Evolutionary conservation across 2,329 filamentous ascomycete genomes (phyloP).

Genomic region (Epicoccum sorghinum): DNA sequence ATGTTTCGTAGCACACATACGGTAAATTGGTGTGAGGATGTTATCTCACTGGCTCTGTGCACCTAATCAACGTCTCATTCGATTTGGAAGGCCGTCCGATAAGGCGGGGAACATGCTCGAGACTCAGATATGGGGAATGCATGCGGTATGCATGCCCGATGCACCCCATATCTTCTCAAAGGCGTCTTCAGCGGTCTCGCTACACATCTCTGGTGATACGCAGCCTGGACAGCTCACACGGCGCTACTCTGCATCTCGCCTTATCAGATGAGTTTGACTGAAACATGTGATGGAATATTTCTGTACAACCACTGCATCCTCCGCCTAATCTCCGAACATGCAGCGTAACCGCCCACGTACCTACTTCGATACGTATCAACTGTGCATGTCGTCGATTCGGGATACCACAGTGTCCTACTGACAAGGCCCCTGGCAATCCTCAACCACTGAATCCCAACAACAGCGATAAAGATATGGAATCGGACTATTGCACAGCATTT

Average conservation of each 20-base stretch:
- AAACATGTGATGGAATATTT: neutral
- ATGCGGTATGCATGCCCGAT: neutral
- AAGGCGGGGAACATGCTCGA: neutral
- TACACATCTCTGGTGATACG: neutral
- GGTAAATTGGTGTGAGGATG: neutral
- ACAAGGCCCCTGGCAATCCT: constrained; percentile 1
- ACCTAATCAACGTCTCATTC: neutral
- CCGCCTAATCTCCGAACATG: constrained; percentile 3
- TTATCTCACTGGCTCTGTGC: neutral
- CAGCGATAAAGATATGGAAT: no score
- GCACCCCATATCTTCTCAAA: constrained; percentile 2
- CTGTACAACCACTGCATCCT: neutral
- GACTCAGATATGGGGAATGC: neutral
- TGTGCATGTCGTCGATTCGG: constrained; percentile 2
- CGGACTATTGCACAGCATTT: no score
- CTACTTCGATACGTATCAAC: neutral
- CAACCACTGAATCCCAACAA: neutral
- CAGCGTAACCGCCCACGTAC: constrained; percentile 2
- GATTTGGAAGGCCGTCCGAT: neutral
- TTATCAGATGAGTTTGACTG: neutral
- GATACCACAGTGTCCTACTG: constrained; percentile 1
- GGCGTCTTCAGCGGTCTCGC: constrained; percentile 3
- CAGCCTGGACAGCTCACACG: neutral
- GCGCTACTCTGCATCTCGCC: neutral
- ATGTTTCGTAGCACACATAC: neutral